Base-by-base conservation (phyloP, 306 rosid species). In the Begonia peltatifolia region DNA sequence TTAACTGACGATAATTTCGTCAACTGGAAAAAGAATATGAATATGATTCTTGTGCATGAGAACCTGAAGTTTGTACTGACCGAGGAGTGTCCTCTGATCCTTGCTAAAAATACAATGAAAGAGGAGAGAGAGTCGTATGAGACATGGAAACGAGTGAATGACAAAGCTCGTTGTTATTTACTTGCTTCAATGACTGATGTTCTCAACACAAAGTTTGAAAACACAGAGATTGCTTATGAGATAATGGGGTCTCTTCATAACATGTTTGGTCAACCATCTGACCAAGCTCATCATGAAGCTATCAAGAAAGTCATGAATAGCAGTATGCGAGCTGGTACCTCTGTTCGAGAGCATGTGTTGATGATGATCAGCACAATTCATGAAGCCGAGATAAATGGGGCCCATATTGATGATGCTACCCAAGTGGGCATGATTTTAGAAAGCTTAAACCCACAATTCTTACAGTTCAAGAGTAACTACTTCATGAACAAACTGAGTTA, bases 1-100 rank as follows among this genome's bases (percentile, higher is more conserved):
- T 52, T 52, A 11, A 52, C 56, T 20, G 38, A 41, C n/a, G 41
- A 52, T 10, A 52, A 52, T 52, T 52, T 52, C 16, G 12, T 20
- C 10, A 52, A 16, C 2, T 52, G 41, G 56, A 18, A 52, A 20
- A 22, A 9, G 10, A 22, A 22, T 9, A 52, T 22, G n/a, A 52
- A 52, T 5, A 52, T 20, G 7, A 4, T 52, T 16, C 3, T 52
- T 5, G 11, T 22, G 6, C 20, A 20, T 6, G 56, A 52, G 2
- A 20, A 52, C 23, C 6, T 14, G 13, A 52, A 9, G n/a, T 52
- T 14, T 52, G 12, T 52, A n/a, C 56, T 52, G 2, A 52, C 12
- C 1, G 35, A 52, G n/a, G 41, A 52, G 1, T 22, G 35, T 20
- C 41, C 11, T 15, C 11, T 9, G 2, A 2, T 43, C 13, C 47